Evolutionary conservation across 2,329 filamentous ascomycete species (phyloP).

Genomic region (Colletotrichum sp.): DNA sequence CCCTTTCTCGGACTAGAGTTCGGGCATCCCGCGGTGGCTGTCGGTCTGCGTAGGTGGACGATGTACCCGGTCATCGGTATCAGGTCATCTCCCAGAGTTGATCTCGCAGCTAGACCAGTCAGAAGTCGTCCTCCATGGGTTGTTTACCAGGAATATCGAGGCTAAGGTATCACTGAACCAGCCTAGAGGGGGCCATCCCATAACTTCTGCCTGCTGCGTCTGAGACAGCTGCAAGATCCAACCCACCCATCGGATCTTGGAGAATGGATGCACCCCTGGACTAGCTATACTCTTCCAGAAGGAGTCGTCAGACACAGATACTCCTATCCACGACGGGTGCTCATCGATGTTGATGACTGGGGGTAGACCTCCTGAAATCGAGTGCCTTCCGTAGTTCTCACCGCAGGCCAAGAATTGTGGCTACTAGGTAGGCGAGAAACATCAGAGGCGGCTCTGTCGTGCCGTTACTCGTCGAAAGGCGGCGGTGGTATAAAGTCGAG

Average conservation of each 20-base stretch:
- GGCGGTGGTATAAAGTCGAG: neutral
- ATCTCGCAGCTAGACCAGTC: neutral
- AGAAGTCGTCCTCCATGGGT: neutral
- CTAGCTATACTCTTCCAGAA: neutral
- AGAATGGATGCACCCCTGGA: neutral
- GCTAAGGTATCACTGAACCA: neutral
- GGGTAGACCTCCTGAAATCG: neutral
- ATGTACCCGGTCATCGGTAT: neutral
- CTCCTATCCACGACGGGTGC: neutral
- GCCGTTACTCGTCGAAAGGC: neutral
- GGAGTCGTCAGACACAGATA: neutral
- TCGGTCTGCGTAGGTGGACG: neutral
- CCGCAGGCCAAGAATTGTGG: neutral
- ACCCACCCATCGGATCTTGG: neutral
- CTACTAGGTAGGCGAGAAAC: neutral
- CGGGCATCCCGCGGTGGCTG: neutral
- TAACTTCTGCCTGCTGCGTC: neutral
- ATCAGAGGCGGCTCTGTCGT: neutral
- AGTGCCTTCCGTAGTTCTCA: neutral
- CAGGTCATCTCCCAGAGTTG: neutral
- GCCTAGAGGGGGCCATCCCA: neutral
- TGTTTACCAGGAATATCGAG: neutral
- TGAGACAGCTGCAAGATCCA: neutral
- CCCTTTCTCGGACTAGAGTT: neutral
- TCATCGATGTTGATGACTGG: neutral